Evolutionary conservation across 805 yeast genomes (phyloP).

Genomic region (Metschnikowia baotianmanensis): DNA sequence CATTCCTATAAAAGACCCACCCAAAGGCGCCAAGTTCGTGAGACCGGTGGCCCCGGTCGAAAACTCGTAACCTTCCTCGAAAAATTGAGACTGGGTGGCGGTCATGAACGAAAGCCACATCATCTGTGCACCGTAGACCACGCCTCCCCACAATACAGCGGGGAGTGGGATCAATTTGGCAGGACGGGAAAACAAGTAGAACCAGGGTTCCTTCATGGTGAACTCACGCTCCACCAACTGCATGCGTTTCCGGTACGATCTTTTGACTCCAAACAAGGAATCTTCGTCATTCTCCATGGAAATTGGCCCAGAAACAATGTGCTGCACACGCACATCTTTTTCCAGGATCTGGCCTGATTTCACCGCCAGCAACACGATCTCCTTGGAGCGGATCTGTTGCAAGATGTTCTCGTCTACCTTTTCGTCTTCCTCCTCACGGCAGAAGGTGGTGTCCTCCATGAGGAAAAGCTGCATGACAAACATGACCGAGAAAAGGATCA

Average conservation of each 20-base stretch:
- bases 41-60: constrained; percentile 43
- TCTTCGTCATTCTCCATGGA: constrained; percentile 8
- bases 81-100: constrained; percentile 43
- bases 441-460: constrained; percentile 47
- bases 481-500: constrained; percentile 35
- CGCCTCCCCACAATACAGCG: constrained; percentile 58
- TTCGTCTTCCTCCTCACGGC: constrained; percentile 24
- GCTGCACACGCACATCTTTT: constrained; percentile 6
- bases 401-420: constrained; percentile 31
- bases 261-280: constrained; percentile 14
- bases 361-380: constrained; percentile 14
- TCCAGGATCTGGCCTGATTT: constrained; percentile 9
- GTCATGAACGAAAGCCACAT: constrained; percentile 49
- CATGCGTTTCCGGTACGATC: constrained; percentile 43
- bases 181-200: constrained; percentile 38
- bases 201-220: constrained; percentile 42
- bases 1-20: constrained; percentile 44
- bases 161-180: constrained; percentile 39
- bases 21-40: constrained; percentile 51
- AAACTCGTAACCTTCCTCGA: constrained; percentile 40
- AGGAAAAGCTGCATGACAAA: constrained; percentile 32
- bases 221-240: constrained; percentile 34
- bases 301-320: constrained; percentile 11
- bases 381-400: constrained; percentile 27
- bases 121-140: constrained; percentile 48